Conservation (phyloP, 2,329 filamentous ascomycete species). For the Phialophora expanda region DNA sequence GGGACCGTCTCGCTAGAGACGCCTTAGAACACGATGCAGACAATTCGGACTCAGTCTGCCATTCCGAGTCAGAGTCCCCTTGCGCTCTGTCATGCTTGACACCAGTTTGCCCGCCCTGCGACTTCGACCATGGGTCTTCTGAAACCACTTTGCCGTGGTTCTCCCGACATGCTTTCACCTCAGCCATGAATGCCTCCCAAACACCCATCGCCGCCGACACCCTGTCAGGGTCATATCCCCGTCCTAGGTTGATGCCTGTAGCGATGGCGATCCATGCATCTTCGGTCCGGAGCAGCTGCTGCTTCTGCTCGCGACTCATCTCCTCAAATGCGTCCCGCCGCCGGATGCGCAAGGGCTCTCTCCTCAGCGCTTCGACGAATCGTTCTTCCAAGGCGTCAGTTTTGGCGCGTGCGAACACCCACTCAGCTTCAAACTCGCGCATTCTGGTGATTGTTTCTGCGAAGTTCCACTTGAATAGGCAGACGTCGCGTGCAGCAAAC, state of each 20-base stretch:
- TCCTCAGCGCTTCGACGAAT: background rate
- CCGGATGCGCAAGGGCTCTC: background rate
- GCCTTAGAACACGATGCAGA: background rate
- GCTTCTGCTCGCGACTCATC: background rate
- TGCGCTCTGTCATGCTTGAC: background rate
- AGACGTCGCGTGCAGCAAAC: background rate
- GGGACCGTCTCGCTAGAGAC: background rate
- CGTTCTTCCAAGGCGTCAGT: background rate
- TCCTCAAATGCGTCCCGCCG: background rate
- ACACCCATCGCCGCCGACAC: background rate
- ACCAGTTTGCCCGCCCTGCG: background rate
- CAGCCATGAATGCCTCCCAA: constrained; percentile 6
- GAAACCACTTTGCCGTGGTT: background rate
- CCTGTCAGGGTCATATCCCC: background rate
- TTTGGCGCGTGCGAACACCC: background rate
- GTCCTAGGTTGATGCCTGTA: constrained; percentile 6
- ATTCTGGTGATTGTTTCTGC: constrained; percentile 8
- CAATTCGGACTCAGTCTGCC: background rate
- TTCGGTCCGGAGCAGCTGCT: constrained; percentile 1
- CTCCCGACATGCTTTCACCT: background rate
- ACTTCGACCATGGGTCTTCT: too few species aligned
- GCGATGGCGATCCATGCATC: background rate
- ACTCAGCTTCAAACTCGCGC: constrained; percentile 6
- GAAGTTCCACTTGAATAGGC: constrained; percentile 1
- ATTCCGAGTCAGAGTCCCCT: background rate